phyloP scores from a whole-genome alignment of 2,329 filamentous ascomycete species.

The Nectriaceae sp. region DNA sequence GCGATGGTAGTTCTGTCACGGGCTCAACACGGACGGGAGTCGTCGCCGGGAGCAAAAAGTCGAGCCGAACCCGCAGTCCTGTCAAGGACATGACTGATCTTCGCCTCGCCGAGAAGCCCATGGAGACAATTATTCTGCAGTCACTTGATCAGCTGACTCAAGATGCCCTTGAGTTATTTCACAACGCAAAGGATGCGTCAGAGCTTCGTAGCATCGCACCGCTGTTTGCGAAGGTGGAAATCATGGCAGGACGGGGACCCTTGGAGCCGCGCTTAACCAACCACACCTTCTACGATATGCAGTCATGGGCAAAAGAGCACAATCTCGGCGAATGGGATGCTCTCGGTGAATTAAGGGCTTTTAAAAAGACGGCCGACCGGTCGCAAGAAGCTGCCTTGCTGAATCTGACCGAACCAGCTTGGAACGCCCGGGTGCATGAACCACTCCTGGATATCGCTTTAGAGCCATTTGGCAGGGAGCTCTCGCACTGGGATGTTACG shows the following conservation, averaged over 20 bases:
- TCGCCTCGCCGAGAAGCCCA: constrained; percentile 3
- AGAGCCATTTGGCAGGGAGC: background rate
- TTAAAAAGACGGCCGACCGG: background rate
- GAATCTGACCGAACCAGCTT: constrained; percentile 6
- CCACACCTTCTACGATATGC: constrained; percentile 2
- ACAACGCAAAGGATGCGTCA: background rate
- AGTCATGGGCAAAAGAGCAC: background rate
- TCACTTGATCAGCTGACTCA: background rate
- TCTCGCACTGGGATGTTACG: constrained; percentile 6
- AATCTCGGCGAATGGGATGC: constrained; percentile 1
- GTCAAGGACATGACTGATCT: constrained; percentile 4
- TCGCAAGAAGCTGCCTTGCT: background rate
- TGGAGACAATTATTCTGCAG: background rate
- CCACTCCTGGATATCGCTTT: constrained; percentile 2
- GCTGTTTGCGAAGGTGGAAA: background rate
- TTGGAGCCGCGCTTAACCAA: no score
- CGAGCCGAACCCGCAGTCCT: background rate
- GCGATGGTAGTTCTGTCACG: constrained; percentile 4
- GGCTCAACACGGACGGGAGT: background rate
- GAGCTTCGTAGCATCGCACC: background rate
- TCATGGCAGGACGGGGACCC: no score
- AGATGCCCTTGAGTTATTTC: background rate
- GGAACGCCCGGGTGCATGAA: constrained; percentile 6
- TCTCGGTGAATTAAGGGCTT: background rate
- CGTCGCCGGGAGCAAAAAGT: background rate